Conservation (phyloP, 2,329 filamentous ascomycete species). For the Grosmannia penicillata region DNA sequence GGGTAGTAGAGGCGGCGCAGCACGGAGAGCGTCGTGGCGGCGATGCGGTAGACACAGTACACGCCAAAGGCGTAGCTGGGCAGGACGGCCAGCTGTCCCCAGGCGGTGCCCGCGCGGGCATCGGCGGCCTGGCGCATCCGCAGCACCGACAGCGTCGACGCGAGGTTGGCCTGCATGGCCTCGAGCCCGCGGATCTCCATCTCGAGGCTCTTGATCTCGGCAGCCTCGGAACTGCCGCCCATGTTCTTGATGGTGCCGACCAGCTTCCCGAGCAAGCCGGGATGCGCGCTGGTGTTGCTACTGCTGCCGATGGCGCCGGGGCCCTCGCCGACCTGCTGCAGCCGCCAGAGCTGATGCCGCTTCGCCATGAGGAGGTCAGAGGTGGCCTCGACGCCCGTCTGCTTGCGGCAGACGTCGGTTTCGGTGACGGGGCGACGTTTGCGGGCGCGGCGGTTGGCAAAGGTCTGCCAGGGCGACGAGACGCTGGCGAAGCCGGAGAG, state of each 20-base stretch:
- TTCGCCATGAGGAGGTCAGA: conserved; percentile 68
- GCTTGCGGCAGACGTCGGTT: conserved; percentile 59
- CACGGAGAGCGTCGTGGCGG: conserved; percentile 55
- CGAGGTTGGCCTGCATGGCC: conserved; percentile 61
- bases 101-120: conserved; percentile 48
- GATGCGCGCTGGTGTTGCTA: conserved; percentile 9
- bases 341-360: conserved; percentile 51
- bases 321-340: no score
- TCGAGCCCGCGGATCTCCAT: conserved; percentile 69
- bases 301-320: conserved; percentile 3
- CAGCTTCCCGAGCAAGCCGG: conserved; percentile 57
- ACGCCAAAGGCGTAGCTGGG: conserved; percentile 56
- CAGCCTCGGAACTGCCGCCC: conserved; percentile 37
- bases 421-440: conserved; percentile 50
- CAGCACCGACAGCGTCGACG: conserved; percentile 48
- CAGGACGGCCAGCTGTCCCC: conserved; percentile 49
- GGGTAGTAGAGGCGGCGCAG: conserved; percentile 41
- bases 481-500: conserved; percentile 4
- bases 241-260: conserved; percentile 43
- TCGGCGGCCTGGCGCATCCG: conserved; percentile 48
- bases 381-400: conserved; percentile 63
- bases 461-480: conserved; percentile 55
- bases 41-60: conserved; percentile 75
- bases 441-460: conserved; percentile 40
- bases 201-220: conserved; percentile 50